Evolutionary conservation across 2,329 filamentous ascomycete species (phyloP).

Genomic region (Penicillium olsonii): DNA sequence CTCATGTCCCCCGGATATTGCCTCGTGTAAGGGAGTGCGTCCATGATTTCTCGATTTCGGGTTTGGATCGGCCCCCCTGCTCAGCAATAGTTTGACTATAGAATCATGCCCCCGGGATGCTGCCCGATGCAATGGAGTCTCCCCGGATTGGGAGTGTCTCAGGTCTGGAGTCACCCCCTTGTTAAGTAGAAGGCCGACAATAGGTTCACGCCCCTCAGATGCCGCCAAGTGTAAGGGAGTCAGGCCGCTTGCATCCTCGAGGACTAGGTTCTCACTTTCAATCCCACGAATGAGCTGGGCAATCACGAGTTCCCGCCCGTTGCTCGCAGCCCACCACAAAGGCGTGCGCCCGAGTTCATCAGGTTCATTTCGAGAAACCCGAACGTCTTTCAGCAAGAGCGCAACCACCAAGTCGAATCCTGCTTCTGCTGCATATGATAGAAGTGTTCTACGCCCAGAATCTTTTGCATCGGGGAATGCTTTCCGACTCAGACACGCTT

Average conservation of each 20-base stretch:
- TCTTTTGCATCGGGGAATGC: not conserved
- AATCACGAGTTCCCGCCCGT: too few relatives aligned
- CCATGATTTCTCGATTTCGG: not conserved
- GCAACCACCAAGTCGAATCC: not conserved
- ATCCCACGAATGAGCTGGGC: too few relatives aligned
- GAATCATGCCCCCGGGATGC: not conserved
- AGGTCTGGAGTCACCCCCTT: not conserved
- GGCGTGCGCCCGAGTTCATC: not conserved
- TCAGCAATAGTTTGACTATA: not conserved
- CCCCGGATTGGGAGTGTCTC: not conserved
- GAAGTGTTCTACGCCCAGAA: not conserved
- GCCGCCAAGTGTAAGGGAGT: not conserved
- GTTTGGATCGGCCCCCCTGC: not conserved
- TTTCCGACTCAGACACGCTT: not conserved
- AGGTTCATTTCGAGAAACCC: not conserved
- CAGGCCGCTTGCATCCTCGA: too few relatives aligned
- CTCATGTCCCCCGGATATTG: slow-evolving; percentile 1
- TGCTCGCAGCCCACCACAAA: not conserved
- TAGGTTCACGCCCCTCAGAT: not conserved
- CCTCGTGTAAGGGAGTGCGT: slow-evolving; percentile 1
- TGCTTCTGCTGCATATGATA: not conserved
- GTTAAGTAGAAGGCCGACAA: not conserved
- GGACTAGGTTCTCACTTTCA: too few relatives aligned
- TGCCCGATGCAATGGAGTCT: not conserved
- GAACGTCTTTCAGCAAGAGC: not conserved